These are phyloP conservation scores for Cladophialophora exuberans DNA, from an alignment of 2,329 filamentous ascomycete genomes.

Conservation along the genomic window DNA sequence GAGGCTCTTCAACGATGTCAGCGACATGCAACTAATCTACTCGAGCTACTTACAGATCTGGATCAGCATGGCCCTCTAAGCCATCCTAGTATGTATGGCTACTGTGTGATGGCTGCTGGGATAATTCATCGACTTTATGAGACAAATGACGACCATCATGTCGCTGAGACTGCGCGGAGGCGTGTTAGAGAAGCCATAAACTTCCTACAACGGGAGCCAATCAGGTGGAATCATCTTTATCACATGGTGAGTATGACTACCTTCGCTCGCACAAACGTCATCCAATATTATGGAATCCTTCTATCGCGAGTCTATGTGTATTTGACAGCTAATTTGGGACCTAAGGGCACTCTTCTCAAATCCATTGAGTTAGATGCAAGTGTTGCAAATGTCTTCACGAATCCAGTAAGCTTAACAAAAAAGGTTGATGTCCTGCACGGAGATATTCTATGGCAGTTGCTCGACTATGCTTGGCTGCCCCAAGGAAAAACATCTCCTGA, in stretches of 20 bases:
- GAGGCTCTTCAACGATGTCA: slow-evolving; percentile 35
- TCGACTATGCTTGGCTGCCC: slow-evolving; percentile 16
- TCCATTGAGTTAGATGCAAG: slow-evolving; percentile 1
- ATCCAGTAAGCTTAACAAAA: slow-evolving; percentile 1
- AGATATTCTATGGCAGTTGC: slow-evolving; percentile 12
- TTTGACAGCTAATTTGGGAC: too few species aligned
- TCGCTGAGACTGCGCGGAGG: background rate
- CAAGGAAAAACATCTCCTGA: background rate
- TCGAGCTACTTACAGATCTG: slow-evolving; percentile 35
- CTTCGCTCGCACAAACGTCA: too few species aligned
- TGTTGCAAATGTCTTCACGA: slow-evolving; percentile 2
- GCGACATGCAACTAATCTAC: slow-evolving; percentile 38
- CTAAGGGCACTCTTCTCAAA: slow-evolving; percentile 5
- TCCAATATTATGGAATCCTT: too few species aligned
- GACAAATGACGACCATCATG: background rate
- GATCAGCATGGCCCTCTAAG: slow-evolving; percentile 28
- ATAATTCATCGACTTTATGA: slow-evolving; percentile 12
- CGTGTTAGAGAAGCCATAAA: background rate
- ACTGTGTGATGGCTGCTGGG: slow-evolving; percentile 39
- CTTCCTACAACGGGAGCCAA: slow-evolving; percentile 4
- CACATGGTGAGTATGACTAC: too few species aligned
- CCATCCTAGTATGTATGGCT: slow-evolving; percentile 40
- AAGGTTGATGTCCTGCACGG: slow-evolving; percentile 2
- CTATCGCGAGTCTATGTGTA: too few species aligned
- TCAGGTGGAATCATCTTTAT: too few species aligned